phyloP scores from a whole-genome alignment of 2,329 filamentous ascomycete genomes.

The Aspergillus sp. region DNA sequence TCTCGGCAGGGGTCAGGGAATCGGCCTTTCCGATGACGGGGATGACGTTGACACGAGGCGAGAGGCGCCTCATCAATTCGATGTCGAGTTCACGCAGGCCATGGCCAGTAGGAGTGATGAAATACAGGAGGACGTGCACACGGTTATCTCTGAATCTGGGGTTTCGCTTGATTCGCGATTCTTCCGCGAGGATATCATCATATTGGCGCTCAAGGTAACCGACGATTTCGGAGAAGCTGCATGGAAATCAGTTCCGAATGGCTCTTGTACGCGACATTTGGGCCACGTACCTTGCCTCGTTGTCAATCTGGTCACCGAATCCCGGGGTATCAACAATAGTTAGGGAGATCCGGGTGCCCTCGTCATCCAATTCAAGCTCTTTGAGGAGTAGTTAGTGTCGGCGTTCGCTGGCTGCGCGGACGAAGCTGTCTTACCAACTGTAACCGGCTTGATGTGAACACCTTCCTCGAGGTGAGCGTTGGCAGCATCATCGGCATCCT shows the following conservation, averaged over 20 bases:
- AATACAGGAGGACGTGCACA: constrained; percentile 96
- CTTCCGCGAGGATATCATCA: constrained; percentile 97
- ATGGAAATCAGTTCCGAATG: constrained; percentile 15
- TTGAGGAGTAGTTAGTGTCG: constrained; percentile 22
- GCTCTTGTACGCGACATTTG: background rate
- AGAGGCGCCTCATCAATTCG: constrained; percentile 98
- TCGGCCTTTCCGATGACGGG: constrained; percentile 98
- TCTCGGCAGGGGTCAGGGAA: constrained; percentile 87
- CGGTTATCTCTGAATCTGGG: constrained; percentile 98
- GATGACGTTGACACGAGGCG: constrained; percentile 96
- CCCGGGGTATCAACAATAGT: constrained; percentile 98
- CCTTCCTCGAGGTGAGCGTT: constrained; percentile 90
- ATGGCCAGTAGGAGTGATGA: constrained; percentile 96
- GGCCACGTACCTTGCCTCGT: constrained; percentile 74
- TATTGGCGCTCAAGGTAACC: constrained; percentile 98
- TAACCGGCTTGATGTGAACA: constrained; percentile 97
- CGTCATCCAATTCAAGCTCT: constrained; percentile 95
- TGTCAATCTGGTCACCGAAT: constrained; percentile 98
- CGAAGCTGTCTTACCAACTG: constrained; percentile 63
- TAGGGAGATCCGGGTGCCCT: constrained; percentile 93
- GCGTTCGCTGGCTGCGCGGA: constrained; percentile 5
- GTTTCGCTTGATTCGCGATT: constrained; percentile 99
- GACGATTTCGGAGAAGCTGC: constrained; percentile 91
- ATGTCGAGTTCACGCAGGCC: constrained; percentile 98
- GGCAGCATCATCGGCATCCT: constrained; percentile 83